Percentiles rank a stretch among this genome's conserved stretches.
These are phyloP conservation scores for Trichoderma arundinaceum DNA, from an alignment of 2,329 filamentous ascomycete genomes.

Conservation along the genomic window DNA sequence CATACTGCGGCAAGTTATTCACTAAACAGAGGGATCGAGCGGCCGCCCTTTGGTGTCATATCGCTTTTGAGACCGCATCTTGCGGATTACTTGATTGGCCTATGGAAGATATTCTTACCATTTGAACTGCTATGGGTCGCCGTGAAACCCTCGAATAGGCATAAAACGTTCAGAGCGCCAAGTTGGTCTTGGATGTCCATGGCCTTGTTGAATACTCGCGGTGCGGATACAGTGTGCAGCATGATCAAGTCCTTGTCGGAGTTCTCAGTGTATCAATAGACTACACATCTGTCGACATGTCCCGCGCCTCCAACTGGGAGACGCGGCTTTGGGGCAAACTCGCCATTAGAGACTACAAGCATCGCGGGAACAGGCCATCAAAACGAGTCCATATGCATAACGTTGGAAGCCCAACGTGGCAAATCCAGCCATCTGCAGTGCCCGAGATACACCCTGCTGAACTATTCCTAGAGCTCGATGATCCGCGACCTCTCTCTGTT, in stretches of 20 bases:
- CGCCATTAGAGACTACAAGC: background rate
- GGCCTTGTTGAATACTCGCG: background rate
- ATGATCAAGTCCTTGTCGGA: background rate
- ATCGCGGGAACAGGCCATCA: background rate
- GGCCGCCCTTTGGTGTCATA: background rate
- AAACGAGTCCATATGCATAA: background rate
- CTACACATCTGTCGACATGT: background rate
- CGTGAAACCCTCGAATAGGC: background rate
- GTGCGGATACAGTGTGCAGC: background rate
- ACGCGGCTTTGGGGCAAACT: background rate
- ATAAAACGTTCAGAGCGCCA: background rate
- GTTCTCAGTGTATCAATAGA: background rate
- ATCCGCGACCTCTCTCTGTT: background rate
- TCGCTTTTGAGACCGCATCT: background rate
- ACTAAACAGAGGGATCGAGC: background rate
- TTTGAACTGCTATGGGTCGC: background rate
- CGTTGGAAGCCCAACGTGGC: background rate
- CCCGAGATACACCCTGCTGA: background rate
- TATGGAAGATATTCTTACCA: background rate
- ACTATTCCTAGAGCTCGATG: background rate
- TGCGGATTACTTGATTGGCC: background rate
- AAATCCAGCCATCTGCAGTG: background rate
- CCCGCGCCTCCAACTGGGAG: background rate
- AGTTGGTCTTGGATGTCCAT: background rate
- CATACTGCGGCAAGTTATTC: background rate